Base-by-base conservation (phyloP, 495 filamentous ascomycete genomes). In the Corynascus novoguineensis region DNA sequence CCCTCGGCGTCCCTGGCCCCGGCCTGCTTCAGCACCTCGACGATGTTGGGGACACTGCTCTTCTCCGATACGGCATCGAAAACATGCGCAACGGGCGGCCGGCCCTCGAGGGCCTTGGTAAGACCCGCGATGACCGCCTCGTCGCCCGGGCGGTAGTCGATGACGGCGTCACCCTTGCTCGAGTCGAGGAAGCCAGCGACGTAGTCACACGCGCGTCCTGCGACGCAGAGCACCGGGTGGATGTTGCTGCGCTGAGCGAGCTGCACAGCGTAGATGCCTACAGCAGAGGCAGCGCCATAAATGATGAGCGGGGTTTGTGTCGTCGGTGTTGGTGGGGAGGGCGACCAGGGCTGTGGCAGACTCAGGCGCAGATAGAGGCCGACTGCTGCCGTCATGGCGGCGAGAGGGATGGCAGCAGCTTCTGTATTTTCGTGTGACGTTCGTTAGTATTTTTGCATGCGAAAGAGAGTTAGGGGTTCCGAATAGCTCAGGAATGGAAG, bases 211-310 rank as follows among this genome's bases (percentile, higher is more conserved):
- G 82, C 81, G 19, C 72, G 71, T 1, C 87, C 87, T 1, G 87
- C 87, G 5, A 92, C 73, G 35, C 71, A 81, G 53, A 90, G 84
- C n/a, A 90, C 57, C 0, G 87, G 88, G 65, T 89, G 86, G 57
- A 92, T 85, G 61, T 88, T 84, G 32, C 84, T 81, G 17, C 74
- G 67, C n/a, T 59, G 62, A 19, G 87, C 87, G 21, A 90, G 71
- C 65, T 90, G 86, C 54, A 90, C 71, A 5, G 81, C 81, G 58
- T 81, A 91, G 28, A 83, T 70, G 3, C 88, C 88, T 0, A 90
- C 87, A 0, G 88, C 82, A 0, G 79, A 73, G 0, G 83, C 74
- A 0, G 78, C 88, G 14, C 88, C 87, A 60, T 88, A 88, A n/a
- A 89, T 71, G 22, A 70, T 34, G 0, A 71, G 60, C 0, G 86